Percentiles rank a stretch among this genome's conserved stretches.
These are phyloP conservation scores for Aspergillus quadricinctus DNA, from an alignment of 2,329 filamentous ascomycete species.

Conservation along the genomic window DNA sequence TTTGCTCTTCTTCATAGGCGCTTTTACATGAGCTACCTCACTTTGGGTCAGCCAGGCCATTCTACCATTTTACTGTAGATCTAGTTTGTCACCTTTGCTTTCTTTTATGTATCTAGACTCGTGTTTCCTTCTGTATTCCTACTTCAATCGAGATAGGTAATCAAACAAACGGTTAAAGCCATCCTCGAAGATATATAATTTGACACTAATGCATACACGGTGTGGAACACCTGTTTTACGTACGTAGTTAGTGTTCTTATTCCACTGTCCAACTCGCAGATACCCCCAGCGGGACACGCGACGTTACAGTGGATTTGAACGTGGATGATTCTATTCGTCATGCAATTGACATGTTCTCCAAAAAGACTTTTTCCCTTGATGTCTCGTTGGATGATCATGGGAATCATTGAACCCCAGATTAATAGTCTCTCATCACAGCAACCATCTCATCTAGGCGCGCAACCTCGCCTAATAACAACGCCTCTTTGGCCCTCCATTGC, in stretches of 20 bases:
- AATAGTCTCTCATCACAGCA: conserved; percentile 76
- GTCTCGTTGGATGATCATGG: conserved; percentile 1
- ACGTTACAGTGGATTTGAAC: neutral
- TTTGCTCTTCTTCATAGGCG: neutral
- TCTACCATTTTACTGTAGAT: neutral
- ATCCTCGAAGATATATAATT: neutral
- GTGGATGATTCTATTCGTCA: neutral
- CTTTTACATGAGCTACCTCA: neutral
- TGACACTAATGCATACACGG: neutral
- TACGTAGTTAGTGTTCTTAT: neutral
- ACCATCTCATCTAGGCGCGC: conserved; percentile 80
- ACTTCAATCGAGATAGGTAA: neutral
- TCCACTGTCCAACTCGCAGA: neutral
- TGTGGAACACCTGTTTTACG: too few relatives aligned
- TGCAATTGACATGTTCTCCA: neutral
- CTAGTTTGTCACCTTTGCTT: neutral
- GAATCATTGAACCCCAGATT: conserved; percentile 16
- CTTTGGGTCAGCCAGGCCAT: neutral
- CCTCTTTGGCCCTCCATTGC: conserved; percentile 57
- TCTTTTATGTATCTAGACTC: neutral
- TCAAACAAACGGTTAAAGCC: neutral
- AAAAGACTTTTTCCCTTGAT: neutral
- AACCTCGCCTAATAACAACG: conserved; percentile 73
- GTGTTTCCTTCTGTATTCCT: neutral
- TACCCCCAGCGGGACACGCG: neutral